Conservation (phyloP, 345 rosid genomes). For the Turnera subulata region DNA sequence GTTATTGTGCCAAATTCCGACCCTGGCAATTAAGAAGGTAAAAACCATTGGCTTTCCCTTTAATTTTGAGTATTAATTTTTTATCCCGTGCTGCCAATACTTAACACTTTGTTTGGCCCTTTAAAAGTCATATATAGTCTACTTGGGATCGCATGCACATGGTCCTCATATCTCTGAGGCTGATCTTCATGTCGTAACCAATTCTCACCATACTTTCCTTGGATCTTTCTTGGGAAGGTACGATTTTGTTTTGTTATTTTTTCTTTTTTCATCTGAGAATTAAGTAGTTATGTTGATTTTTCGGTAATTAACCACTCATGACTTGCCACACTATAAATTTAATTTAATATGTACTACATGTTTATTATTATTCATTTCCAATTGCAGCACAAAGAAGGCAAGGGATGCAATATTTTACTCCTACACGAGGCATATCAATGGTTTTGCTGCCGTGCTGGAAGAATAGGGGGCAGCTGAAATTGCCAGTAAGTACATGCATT, state of each 20-base stretch:
- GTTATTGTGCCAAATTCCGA: not conserved
- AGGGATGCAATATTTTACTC: conserved; percentile 44
- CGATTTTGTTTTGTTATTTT: not conserved
- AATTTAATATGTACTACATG: conserved; percentile 34
- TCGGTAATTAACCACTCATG: too few relatives aligned
- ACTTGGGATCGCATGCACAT: conserved; percentile 31
- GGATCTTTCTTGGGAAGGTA: conserved; percentile 36
- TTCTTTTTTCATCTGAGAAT: not conserved
- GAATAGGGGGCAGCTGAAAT: conserved; percentile 34
- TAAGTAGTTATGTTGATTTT: not conserved
- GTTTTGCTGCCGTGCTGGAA: conserved; percentile 49
- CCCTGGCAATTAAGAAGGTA: conserved; percentile 2
- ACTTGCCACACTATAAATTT: conserved; percentile 25
- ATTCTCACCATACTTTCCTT: conserved; percentile 29
- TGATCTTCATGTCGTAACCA: conserved; percentile 6
- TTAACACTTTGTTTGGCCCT: not conserved
- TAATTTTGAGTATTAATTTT: not conserved
- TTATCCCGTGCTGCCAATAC: not conserved
- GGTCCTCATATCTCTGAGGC: conserved; percentile 10
- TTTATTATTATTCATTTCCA: conserved; percentile 49
- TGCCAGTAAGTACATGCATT: conserved; percentile 20
- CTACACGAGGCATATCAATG: conserved; percentile 43
- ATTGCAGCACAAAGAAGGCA: conserved; percentile 37
- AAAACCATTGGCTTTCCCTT: not conserved
- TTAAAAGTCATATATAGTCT: conserved; percentile 31